Evolutionary conservation across 331 rosid species (phyloP).

Genomic region (Cydonia oblonga): DNA sequence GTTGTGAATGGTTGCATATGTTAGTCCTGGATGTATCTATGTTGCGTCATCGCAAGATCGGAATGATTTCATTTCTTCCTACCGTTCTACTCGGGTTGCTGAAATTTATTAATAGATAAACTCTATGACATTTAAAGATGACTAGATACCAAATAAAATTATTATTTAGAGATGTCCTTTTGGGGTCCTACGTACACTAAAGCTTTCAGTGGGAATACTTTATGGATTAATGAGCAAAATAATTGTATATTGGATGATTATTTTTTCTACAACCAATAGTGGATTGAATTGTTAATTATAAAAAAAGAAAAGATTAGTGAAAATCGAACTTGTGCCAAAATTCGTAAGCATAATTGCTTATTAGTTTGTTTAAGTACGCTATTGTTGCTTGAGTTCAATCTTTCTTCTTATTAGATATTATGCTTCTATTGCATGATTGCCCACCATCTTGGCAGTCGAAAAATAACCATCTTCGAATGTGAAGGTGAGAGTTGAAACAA

Average conservation of each 20-base stretch:
- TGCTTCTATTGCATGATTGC: too few relatives aligned
- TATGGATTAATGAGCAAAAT: not conserved
- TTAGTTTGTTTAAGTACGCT: not conserved
- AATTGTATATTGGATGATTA: not conserved
- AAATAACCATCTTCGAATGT: too few relatives aligned
- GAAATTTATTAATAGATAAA: not conserved
- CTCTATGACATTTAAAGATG: not conserved
- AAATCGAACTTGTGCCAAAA: too few relatives aligned
- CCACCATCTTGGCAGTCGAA: too few relatives aligned
- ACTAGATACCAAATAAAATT: not conserved
- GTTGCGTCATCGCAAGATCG: not conserved
- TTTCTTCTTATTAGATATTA: too few relatives aligned
- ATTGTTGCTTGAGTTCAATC: not conserved
- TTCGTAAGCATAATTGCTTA: too few relatives aligned
- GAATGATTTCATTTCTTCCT: not conserved
- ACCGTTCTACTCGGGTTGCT: not conserved
- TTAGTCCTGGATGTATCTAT: not conserved
- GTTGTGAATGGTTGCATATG: not conserved
- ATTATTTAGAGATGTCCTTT: not conserved
- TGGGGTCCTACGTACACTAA: not conserved
- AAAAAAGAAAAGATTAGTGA: too few relatives aligned
- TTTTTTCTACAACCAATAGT: too few relatives aligned
- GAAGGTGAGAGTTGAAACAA: too few relatives aligned
- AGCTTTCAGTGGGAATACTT: not conserved
- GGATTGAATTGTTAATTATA: too few relatives aligned